Base-by-base conservation (phyloP, 2,329 filamentous ascomycete genomes). In the Emmonsiellopsis sp. region DNA sequence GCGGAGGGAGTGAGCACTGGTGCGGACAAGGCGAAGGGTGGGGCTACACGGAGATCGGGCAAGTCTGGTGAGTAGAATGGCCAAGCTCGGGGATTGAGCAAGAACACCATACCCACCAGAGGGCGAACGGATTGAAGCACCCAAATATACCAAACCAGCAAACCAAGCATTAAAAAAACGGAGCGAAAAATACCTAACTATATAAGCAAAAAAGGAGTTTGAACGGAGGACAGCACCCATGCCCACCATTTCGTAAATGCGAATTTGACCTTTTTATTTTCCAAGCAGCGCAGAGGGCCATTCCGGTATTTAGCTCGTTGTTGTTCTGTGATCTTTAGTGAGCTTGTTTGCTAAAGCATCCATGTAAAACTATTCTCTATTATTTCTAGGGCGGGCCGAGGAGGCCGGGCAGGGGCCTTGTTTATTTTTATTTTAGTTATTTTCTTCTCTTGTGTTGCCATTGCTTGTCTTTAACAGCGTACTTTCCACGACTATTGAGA, bases 1-100 rank as follows among this genome's bases (percentile, higher is more conserved):
- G 83, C 83, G 63, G 84, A 80, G 63, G 79, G 79, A 52, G 76
- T 79, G 55, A 75, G 77, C 57, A 79, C 77, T 54, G 79, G 79
- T 50, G 75, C 87, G 45, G 85, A 84, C 63, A 90, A 93, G 78
- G 85, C 82, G 61, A 89, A 94, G 83, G 73, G 76, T 51, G 81
- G 82, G 65, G 75, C 78, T 51, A 83, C 80, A 71, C 84, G 84
- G 79, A 75, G 81, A 61, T 76, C 70, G 53, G 81, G 79, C 26
- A 70, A 73, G 15, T 72, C 70, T 40, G 67, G 67, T 51, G 30
- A 52, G 50, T 52, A 46, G 34, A 42, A 34, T 49, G 20, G 20
- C 20, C 20, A 26, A 26, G 20, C 20, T 5, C 20, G 20, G 20
- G 20, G 20, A 26, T 26, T 26, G 20, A 26, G 5, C 20, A 26